Evolutionary conservation across 2,329 filamentous ascomycete species (phyloP), one percentile per base, ranked within the genome.

Genomic region (Tricladium varicosporioides): DNA sequence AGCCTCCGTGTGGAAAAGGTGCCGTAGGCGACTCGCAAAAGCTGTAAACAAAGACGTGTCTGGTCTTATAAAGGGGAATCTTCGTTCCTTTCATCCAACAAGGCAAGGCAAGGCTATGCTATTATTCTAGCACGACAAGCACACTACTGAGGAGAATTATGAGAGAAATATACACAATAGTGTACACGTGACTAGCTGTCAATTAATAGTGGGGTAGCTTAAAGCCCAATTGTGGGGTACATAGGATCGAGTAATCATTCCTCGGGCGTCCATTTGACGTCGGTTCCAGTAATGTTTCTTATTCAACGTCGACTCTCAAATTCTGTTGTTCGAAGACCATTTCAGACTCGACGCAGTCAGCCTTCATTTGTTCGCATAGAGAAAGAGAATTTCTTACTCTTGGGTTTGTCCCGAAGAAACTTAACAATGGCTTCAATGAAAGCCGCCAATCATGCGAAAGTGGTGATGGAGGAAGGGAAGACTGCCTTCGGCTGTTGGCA

Each of bases 401-500:
- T 27, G 7, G 7, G 7, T 27, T 27, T 27, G 9, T 36, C n/a
- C 19, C 2, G 44, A 18, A 54, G 15, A 33, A 48, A 43, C 15
- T 18, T 45, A 19, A 62, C 48, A 5, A 69, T 69, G 65, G 60
- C 60, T 5, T 59, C 61, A 14, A 70, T 70, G 67, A 60, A 69
- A 53, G 54, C 60, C 43, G 73, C 76, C 50, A 83, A 80, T 64
- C 74, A 73, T 54, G 67, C 85, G 59, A 78, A 75, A 65, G 74
- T 74, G 56, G 75, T 75, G n/a, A 78, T 85, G 58, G 65, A 70
- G 19, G 74, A 78, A 60, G 76, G 74, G 51, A 75, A 71, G 51
- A 52, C 79, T 5, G 78, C 80, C 49, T 74, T 84, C 63, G 84
- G 84, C 2, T 75, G 80, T 53, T 87, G 66, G 84, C 84, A 87